phyloP scores from a whole-genome alignment of 2,329 filamentous ascomycete genomes.

The Alternaria brassicicola region DNA sequence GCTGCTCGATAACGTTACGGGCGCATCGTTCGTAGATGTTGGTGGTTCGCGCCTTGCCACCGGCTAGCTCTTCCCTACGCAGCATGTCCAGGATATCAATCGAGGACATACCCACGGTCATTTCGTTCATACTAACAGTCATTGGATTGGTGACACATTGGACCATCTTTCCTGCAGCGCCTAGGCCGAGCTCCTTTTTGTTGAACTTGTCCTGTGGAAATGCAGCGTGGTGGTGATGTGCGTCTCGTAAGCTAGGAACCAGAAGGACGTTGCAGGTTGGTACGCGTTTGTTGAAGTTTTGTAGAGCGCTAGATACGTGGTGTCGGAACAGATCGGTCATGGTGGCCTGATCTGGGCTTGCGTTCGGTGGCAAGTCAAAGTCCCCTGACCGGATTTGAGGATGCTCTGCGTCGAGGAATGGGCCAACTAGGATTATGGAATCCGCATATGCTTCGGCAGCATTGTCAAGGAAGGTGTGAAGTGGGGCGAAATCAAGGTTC shows the following conservation, averaged over 20 bases:
- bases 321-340: conserved; percentile 83
- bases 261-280: conserved; percentile 83
- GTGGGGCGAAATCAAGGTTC: conserved; percentile 86
- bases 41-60: conserved; percentile 60
- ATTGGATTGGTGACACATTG: conserved; percentile 89
- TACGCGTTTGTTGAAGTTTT: conserved; percentile 70
- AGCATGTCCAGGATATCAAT: conserved; percentile 87
- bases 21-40: conserved; percentile 74
- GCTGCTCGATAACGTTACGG: conserved; percentile 82
- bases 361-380: conserved; percentile 51
- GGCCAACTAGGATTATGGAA: conserved; percentile 78
- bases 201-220: conserved; percentile 81
- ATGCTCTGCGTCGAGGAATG: conserved; percentile 91
- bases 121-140: conserved; percentile 86
- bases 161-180: conserved; percentile 64
- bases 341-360: conserved; percentile 72
- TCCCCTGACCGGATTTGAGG: conserved; percentile 73
- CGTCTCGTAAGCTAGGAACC: conserved; percentile 81
- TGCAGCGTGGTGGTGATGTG: conserved; percentile 80
- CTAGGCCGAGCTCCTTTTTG: conserved; percentile 74
- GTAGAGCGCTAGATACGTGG: conserved; percentile 75
- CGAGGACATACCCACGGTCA: conserved; percentile 78
- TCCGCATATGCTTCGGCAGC: conserved; percentile 79
- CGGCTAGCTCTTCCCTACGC: conserved; percentile 71
- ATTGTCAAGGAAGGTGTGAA: conserved; percentile 79